Evolutionary conservation across 306 rosid genomes (phyloP).

Genomic region (Dryas octopetala): DNA sequence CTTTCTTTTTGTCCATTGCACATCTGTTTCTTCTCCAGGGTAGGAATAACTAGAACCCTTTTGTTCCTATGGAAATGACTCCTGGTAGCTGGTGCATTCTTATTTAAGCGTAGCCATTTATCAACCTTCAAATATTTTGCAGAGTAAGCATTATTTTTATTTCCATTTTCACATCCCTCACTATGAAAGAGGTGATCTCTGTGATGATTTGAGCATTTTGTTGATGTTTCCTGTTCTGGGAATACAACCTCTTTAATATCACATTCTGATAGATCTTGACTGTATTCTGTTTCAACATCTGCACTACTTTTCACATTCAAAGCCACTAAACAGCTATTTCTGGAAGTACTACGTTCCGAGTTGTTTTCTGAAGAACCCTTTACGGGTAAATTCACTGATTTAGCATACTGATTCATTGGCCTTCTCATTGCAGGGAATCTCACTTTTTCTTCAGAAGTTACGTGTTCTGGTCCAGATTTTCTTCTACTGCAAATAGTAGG

Average conservation of each 20-base stretch:
- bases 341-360: constrained; percentile 33
- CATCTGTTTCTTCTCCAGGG: constrained; percentile 20
- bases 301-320: constrained; percentile 27
- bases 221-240: constrained; percentile 24
- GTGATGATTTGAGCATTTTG: constrained; percentile 17
- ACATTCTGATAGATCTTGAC: constrained; percentile 34
- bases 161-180: constrained; percentile 19
- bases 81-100: constrained; percentile 18
- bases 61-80: constrained; percentile 21
- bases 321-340: constrained; percentile 35
- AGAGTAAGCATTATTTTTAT: constrained; percentile 19
- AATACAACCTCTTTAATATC: constrained; percentile 20
- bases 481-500: constrained; percentile 36
- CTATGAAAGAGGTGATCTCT: background rate
- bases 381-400: constrained; percentile 36
- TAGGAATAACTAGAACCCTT: constrained; percentile 29
- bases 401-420: constrained; percentile 26
- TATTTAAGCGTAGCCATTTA: constrained; percentile 31
- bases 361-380: constrained; percentile 23
- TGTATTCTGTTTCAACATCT: constrained; percentile 32
- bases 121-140: constrained; percentile 23
- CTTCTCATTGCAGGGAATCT: constrained; percentile 26
- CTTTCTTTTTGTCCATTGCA: constrained; percentile 13
- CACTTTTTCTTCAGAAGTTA: constrained; percentile 21
- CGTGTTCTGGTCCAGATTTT: constrained; percentile 28